phyloP scores from a whole-genome alignment of 371 early-diverging fungal genomes.

The Mortierella sp. region DNA sequence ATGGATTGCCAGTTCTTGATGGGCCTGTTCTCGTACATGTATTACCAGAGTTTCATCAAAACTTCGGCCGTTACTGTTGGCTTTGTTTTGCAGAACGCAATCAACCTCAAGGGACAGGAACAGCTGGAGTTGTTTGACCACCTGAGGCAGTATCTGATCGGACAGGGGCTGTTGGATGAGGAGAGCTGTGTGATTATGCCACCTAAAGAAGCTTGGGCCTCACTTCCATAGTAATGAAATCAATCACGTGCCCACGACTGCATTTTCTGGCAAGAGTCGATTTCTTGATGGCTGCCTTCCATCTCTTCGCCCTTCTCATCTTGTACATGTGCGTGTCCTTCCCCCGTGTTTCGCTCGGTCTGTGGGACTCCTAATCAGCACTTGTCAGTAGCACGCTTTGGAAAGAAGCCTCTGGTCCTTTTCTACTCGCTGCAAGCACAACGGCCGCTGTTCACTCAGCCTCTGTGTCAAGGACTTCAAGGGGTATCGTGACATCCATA shows the following conservation, averaged over 20 bases:
- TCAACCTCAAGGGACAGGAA: slow-evolving; percentile 62
- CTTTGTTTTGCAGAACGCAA: slow-evolving; percentile 60
- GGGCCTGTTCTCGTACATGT: slow-evolving; percentile 95
- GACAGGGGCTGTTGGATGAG: slow-evolving; percentile 63
- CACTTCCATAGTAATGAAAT: neutral
- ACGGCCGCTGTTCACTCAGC: no score
- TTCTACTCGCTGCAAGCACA: no score
- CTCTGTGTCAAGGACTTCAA: no score
- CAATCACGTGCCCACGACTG: neutral
- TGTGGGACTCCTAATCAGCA: no score
- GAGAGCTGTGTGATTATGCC: slow-evolving; percentile 47
- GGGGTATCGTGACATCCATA: no score
- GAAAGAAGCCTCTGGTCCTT: no score
- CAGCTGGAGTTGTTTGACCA: slow-evolving; percentile 69
- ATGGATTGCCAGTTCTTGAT: slow-evolving; percentile 99
- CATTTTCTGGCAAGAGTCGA: no score
- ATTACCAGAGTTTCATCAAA: slow-evolving; percentile 90
- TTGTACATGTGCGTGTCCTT: no score
- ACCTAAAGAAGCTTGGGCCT: slow-evolving; percentile 48
- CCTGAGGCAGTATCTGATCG: slow-evolving; percentile 66
- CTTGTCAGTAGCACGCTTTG: no score
- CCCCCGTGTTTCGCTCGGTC: no score
- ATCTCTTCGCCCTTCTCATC: no score
- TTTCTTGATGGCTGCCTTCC: no score
- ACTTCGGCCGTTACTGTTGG: slow-evolving; percentile 66